Conservation (phyloP, 129 eudicot genomes). For the Cynara cardunculus region DNA sequence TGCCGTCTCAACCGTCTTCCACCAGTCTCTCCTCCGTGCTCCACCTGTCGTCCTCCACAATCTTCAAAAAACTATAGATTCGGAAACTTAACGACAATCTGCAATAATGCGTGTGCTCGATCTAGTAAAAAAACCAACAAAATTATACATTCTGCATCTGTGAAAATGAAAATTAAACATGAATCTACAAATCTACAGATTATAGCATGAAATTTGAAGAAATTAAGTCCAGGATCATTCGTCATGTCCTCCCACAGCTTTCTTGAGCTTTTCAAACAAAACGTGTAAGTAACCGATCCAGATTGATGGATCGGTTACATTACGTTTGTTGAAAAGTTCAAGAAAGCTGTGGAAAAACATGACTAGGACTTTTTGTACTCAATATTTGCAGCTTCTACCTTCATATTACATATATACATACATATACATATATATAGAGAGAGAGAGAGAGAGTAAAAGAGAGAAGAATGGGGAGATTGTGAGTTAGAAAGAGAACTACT, state of each 20-base stretch:
- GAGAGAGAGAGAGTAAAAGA: neutral
- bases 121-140: neutral
- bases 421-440: neutral
- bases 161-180: neutral
- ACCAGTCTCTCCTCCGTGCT: neutral
- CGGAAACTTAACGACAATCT: neutral
- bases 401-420: neutral
- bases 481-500: constrained; percentile 17
- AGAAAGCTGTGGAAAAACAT: constrained; percentile 97
- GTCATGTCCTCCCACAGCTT: constrained; percentile 49
- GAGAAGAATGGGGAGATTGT: constrained; percentile 5
- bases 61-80: neutral
- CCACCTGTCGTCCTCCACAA: neutral
- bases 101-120: too few relatives aligned
- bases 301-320: neutral
- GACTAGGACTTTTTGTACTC: constrained; percentile 32
- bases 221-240: constrained; percentile 25
- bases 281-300: neutral
- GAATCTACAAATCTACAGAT: neutral
- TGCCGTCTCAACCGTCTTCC: neutral
- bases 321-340: constrained; percentile 47
- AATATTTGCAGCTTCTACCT: constrained; percentile 10
- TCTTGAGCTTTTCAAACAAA: constrained; percentile 39
- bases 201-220: neutral
- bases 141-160: neutral